Conservation (phyloP, 768 basidiomycete genomes). For the Imleria badia region DNA sequence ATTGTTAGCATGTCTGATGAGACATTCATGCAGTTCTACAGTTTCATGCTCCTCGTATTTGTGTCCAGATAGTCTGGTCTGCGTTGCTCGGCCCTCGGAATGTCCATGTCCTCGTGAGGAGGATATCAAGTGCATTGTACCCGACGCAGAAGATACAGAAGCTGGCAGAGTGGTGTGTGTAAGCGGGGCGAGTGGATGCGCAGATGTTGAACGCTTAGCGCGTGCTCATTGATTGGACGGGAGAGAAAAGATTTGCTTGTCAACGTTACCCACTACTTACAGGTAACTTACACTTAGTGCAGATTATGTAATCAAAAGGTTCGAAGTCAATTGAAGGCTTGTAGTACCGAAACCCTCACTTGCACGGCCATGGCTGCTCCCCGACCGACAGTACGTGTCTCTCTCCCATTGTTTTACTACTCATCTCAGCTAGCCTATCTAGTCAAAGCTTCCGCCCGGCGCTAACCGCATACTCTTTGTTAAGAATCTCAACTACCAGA, state of each 20-base stretch:
- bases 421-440: neutral
- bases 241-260: slow-evolving; percentile 6
- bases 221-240: neutral
- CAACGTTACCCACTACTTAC: neutral
- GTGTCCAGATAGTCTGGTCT: slow-evolving; percentile 73
- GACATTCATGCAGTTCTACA: slow-evolving; percentile 28
- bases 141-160: slow-evolving; percentile 51
- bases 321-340: neutral
- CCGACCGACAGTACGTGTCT: slow-evolving; percentile 58
- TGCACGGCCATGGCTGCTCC: slow-evolving; percentile 54
- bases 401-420: neutral
- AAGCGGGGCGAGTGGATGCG: slow-evolving; percentile 63
- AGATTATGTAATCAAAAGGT: slow-evolving; percentile 20
- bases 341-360: slow-evolving; percentile 5
- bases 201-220: slow-evolving; percentile 55
- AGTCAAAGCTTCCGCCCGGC: slow-evolving; percentile 89
- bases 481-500: slow-evolving; percentile 90
- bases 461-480: slow-evolving; percentile 92
- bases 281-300: neutral
- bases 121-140: slow-evolving; percentile 75
- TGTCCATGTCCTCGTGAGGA: slow-evolving; percentile 79
- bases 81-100: slow-evolving; percentile 49
- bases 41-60: slow-evolving; percentile 74
- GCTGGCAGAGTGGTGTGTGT: slow-evolving; percentile 69
- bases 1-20: neutral